Evolutionary conservation across 768 basidiomycete genomes (phyloP), one percentile per base, ranked within the genome.

Genomic region (Boletellus emodensis): DNA sequence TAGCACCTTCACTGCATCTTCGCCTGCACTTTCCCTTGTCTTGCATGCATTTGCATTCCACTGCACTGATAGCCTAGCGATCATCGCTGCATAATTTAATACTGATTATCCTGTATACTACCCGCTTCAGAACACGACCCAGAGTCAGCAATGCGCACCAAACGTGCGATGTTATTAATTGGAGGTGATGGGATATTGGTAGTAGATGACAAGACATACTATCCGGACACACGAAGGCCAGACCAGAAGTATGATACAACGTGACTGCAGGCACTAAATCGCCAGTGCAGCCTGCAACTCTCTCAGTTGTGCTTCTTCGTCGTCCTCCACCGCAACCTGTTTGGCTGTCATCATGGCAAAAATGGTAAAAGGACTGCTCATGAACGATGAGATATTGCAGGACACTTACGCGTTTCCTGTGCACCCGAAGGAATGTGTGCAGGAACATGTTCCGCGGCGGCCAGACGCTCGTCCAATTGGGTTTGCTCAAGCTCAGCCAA

Each of bases 401-500:
- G 20, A 44, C 37, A 73, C 82, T 69, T 58, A 85, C 82, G 72
- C 51, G 77, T 73, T 63, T 72, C 73, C 52, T 70, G 66, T 67
- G 80, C 69, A 18, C 80, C 78, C 33, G 81, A 75, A 26, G 94
- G 95, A 50, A 83, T 71, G 66, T 96, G 93, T 51, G 89, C 75
- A 41, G 96, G 96, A 32, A 82, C 96, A 61, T 86, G 85, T 52
- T 97, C 94, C 9, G 93, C 94, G 15, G 85, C 90, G 53, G 78
- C 82, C 57, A 99, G 73, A 59, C 88, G 79, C 46, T 87, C 84
- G 70, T 95, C 87, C 55, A 99, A 77, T 58, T 85, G 80, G 40
- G 93, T 90, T 64, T 94, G 84, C 69, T 97, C 93, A 40, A 98
- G 74, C 18, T 90, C 87, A 12, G 84, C 87, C 30, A 99, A 73